phyloP scores from a whole-genome alignment of 305 asterid species.

The Solanum hybrid region DNA sequence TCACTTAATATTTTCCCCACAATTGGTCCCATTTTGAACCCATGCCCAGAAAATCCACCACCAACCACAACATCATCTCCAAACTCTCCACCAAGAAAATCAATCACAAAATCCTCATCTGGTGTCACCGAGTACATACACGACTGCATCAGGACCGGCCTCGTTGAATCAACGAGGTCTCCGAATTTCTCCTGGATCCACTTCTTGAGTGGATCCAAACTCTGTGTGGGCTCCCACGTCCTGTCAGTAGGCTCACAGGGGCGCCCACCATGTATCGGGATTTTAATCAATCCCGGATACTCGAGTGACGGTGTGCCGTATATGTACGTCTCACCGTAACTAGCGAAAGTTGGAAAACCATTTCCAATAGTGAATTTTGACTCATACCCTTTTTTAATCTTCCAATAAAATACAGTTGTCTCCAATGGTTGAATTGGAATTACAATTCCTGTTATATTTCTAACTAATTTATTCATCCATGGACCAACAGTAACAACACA shows the following conservation, averaged over 20 bases:
- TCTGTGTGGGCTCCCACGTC: conserved; percentile 34
- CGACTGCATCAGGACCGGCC: conserved; percentile 51
- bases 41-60: conserved; percentile 93
- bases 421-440: conserved; percentile 79
- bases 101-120: conserved; percentile 83
- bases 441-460: conserved; percentile 25
- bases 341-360: conserved; percentile 75
- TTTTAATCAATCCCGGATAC: conserved; percentile 70
- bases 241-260: conserved; percentile 61
- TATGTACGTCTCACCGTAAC: conserved; percentile 62
- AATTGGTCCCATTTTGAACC: conserved; percentile 89
- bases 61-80: conserved; percentile 59
- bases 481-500: conserved; percentile 77
- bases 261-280: conserved; percentile 58
- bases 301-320: conserved; percentile 86
- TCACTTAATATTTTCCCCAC: conserved; percentile 73
- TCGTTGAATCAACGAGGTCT: conserved; percentile 28
- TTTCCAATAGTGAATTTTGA: conserved; percentile 45
- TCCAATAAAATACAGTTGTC: conserved; percentile 64
- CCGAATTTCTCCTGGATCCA: conserved; percentile 57
- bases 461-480: conserved; percentile 51
- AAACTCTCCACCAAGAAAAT: conserved; percentile 71
- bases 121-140: conserved; percentile 95
- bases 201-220: conserved; percentile 12
- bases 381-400: conserved; percentile 50